Conservation (phyloP, 1,284 basidiomycete genomes). For the Meira nashicola region DNA sequence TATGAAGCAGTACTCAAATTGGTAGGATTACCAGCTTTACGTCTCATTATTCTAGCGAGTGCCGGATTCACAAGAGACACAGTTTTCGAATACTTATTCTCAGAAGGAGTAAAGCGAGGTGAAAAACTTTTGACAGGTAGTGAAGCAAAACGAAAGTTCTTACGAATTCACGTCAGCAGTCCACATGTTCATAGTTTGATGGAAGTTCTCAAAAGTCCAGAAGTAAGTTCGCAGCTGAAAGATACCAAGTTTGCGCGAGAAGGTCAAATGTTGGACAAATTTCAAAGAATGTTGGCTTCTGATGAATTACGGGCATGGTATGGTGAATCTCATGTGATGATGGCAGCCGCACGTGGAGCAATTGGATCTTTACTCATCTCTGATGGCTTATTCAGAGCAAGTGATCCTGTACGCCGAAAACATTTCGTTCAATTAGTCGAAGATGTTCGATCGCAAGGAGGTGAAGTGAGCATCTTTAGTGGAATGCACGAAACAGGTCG, state of each 20-base stretch:
- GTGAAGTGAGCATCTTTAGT: constrained; percentile 90
- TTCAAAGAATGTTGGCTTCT: constrained; percentile 77
- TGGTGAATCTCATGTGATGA: constrained; percentile 83
- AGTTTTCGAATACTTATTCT: constrained; percentile 67
- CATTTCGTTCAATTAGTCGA: constrained; percentile 84
- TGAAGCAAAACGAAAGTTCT: constrained; percentile 72
- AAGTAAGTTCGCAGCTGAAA: constrained; percentile 66
- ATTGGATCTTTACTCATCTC: constrained; percentile 91
- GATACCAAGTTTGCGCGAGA: constrained; percentile 97
- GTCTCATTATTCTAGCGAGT: constrained; percentile 89
- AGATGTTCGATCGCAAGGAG: constrained; percentile 78
- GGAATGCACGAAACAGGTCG: constrained; percentile 95
- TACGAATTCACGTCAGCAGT: constrained; percentile 86
- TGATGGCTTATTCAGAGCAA: constrained; percentile 76
- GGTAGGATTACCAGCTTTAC: constrained; percentile 75
- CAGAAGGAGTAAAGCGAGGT: constrained; percentile 60
- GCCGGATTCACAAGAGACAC: constrained; percentile 92
- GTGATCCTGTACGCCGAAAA: constrained; percentile 53
- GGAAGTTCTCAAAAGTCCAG: constrained; percentile 85
- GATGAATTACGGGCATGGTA: constrained; percentile 99
- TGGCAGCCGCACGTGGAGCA: constrained; percentile 87
- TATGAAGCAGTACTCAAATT: constrained; percentile 84
- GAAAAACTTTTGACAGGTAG: constrained; percentile 71
- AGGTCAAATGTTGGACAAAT: constrained; percentile 58
- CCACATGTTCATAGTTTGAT: constrained; percentile 93